Conservation (phyloP, 805 yeast genomes). For the Kluyveromyces siamensis region DNA sequence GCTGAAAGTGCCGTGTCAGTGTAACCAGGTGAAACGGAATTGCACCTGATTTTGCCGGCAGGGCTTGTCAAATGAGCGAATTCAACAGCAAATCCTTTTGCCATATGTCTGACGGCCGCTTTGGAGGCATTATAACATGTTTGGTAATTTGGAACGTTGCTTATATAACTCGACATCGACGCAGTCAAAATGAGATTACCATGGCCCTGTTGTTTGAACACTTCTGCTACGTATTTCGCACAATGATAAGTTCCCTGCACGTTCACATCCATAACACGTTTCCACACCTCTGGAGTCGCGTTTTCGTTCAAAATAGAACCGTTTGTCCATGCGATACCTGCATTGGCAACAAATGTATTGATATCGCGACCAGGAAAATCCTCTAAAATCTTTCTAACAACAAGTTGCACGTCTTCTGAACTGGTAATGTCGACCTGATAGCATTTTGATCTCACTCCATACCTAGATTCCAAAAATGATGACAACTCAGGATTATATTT, state of each 20-base stretch:
- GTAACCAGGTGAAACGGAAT: conserved; percentile 77
- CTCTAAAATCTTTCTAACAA: conserved; percentile 32
- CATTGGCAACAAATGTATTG: conserved; percentile 82
- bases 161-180: conserved; percentile 83
- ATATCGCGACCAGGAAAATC: conserved; percentile 67
- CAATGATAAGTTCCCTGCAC: conserved; percentile 74
- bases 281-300: conserved; percentile 47
- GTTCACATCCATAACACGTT: conserved; percentile 64
- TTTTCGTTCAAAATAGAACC: conserved; percentile 42
- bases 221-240: conserved; percentile 62
- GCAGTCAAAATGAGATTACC: conserved; percentile 61
- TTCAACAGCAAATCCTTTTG: conserved; percentile 73
- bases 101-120: conserved; percentile 75
- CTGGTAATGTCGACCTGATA: conserved; percentile 29
- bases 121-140: conserved; percentile 84
- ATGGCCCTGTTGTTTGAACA: conserved; percentile 59
- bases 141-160: conserved; percentile 79
- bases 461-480: conserved; percentile 28
- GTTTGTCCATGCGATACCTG: conserved; percentile 79
- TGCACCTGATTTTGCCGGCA: conserved; percentile 41
- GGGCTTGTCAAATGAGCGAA: conserved; percentile 38
- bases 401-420: conserved; percentile 19
- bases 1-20: conserved; percentile 61
- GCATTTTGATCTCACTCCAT: conserved; percentile 54
- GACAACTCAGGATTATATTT: conserved; percentile 12